Base-by-base conservation (phyloP, 345 rosid species). In the Nephelium lappaceum region DNA sequence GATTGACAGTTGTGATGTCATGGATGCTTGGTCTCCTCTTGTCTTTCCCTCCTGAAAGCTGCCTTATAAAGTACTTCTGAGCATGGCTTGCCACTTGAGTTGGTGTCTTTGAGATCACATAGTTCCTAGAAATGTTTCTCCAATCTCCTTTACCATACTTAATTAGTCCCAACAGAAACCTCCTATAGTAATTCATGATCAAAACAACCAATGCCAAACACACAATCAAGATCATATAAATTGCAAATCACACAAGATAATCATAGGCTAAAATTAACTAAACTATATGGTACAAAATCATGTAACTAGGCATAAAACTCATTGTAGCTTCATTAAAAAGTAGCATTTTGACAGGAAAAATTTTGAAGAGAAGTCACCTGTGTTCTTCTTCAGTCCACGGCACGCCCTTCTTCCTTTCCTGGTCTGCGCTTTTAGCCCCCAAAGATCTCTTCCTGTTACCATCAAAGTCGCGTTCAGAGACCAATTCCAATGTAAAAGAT, bases 21-120 rank as follows among this genome's bases (percentile, higher is more conserved):
- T 95, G 98, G 78, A 93, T 95, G 86, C 99, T 95, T 49, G 99
- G 98, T 76, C 99, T 82, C 73, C 93, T 89, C 85, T 94, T 92
- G 42, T 95, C 97, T 77, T 92, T 95, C 67, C 89, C 89, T 60
- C 92, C 96, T 1, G 99, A 86, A 63, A 86, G 89, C 78, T 96
- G 97, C 83, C 99, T 86, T 41, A 91, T 95, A 78, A 91, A 96
- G 85, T 96, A 96, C 84, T 96, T 96, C 80, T 96, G 99, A 14
- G 99, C 99, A 78, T 96, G 99, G 86, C 98, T 96, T 12, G 99
- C 99, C 6, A 96, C 99, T 84, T 96, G 99, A 31, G 98, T 94
- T 23, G 99, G 97, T 1, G 99, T 94, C 89, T 94, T 94, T 0
- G 98, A 86, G 69, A 89, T 84, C 10, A 96, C 99, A 39, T 85